These are phyloP conservation scores for Dactylorhiza incarnata DNA, from an alignment of 106 monocot genomes.

Conservation along the genomic window DNA sequence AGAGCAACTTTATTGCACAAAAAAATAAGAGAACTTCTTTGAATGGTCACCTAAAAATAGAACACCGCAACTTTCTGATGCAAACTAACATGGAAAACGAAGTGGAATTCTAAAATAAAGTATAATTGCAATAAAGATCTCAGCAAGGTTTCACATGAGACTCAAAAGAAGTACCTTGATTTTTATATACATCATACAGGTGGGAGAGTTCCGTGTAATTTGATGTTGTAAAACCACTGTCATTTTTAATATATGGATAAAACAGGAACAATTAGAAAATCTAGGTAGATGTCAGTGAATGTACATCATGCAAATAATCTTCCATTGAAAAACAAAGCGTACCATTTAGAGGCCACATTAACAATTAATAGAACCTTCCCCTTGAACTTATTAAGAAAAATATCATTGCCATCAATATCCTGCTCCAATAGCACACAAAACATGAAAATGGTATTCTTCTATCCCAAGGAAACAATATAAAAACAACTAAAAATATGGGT, in stretches of 20 bases:
- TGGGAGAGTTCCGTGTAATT: constrained; percentile 95
- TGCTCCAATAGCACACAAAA: constrained; percentile 13
- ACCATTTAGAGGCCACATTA: constrained; percentile 99
- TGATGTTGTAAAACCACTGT: constrained; percentile 85
- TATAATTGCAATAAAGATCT: not conserved
- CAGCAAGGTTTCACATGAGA: not conserved
- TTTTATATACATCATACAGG: constrained; percentile 88
- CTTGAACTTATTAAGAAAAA: constrained; percentile 88
- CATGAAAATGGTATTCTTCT: not conserved
- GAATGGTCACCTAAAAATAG: not conserved
- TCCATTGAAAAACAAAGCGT: constrained; percentile 5
- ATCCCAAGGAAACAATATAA: not conserved
- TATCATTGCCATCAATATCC: constrained; percentile 96
- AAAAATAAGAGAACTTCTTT: not conserved
- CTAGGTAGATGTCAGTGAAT: not conserved
- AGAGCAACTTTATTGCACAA: not conserved
- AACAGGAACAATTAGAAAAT: not conserved
- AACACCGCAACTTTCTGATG: not conserved
- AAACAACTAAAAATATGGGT: not conserved
- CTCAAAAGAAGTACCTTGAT: constrained; percentile 62
- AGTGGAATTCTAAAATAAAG: not conserved
- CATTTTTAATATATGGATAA: constrained; percentile 9
- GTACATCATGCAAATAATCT: not conserved
- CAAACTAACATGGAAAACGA: not conserved
- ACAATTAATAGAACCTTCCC: constrained; percentile 83